These are phyloP conservation scores for Mycena epipterygia DNA, from an alignment of 768 basidiomycete genomes.

Conservation along the genomic window DNA sequence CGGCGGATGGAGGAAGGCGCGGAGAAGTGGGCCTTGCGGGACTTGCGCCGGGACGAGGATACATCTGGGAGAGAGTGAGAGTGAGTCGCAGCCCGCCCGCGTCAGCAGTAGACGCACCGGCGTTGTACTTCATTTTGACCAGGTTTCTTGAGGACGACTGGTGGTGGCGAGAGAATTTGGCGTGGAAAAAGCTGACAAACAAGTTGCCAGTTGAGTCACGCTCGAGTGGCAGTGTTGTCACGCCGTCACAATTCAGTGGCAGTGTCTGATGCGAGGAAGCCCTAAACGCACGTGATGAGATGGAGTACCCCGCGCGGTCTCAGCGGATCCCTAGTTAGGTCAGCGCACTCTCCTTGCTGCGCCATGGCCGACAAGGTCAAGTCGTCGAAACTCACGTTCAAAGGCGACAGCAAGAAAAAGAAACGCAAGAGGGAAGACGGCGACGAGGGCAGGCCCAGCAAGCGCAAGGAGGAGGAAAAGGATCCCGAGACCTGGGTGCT, in stretches of 20 bases:
- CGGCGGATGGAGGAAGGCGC: conserved; percentile 96
- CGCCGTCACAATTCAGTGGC: no score
- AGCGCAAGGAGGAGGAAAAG: conserved; percentile 70
- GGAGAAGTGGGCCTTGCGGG: conserved; percentile 97
- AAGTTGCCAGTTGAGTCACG: not conserved
- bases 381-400: conserved; percentile 87
- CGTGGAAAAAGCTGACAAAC: conserved; percentile 12
- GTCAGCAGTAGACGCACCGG: conserved; percentile 67
- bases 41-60: conserved; percentile 96
- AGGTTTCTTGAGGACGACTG: conserved; percentile 41
- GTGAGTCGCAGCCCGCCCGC: conserved; percentile 17
- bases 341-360: no score
- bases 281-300: no score
- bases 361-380: conserved; percentile 53
- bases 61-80: conserved; percentile 68
- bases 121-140: conserved; percentile 78
- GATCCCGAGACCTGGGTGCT: conserved; percentile 85
- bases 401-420: conserved; percentile 89
- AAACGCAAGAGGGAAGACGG: conserved; percentile 80
- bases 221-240: no score
- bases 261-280: no score
- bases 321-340: no score
- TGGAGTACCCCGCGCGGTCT: no score
- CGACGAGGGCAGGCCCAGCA: conserved; percentile 61
- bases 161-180: conserved; percentile 26